Evolutionary conservation across 2,329 filamentous ascomycete genomes (phyloP), one percentile per base, ranked within the genome.

Genomic region (Ceratocystiopsis minuta): DNA sequence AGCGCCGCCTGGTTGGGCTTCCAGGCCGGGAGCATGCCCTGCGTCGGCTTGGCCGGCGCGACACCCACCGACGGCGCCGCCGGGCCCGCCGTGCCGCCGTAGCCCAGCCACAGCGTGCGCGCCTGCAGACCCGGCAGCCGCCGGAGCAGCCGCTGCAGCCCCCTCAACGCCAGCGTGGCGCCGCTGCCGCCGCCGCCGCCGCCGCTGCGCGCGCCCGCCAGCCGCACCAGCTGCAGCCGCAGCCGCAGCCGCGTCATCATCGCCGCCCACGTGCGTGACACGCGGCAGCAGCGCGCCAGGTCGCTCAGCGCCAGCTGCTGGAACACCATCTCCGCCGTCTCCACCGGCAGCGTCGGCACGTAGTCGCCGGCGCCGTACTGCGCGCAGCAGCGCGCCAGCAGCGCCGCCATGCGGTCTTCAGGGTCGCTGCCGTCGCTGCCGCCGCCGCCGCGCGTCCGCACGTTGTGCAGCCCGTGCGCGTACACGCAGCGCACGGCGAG

Each of bases 401-500:
- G 37, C 4, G 28, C 35, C 16, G 35, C 16, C n/a, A 42, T 12
- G 9, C 11, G 11, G 18, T 13, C 14, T 2, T 7, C 15, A 9
- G 17, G 16, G 16, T 44, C 34, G 41, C n/a, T n/a, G n/a, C n/a
- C n/a, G n/a, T n/a, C n/a, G n/a, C n/a, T n/a, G n/a, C n/a, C n/a
- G n/a, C n/a, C n/a, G n/a, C n/a, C n/a, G n/a, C 45, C 47, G 34
- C 44, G 3, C 12, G 11, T 12, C 13, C 34, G 12, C 11, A 49
- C 47, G 7, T 46, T 48, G 40, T 49, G 40, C 35, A 45, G 13
- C 13, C 48, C 48, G 14, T 50, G 48, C 1, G 18, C 36, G 43
- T 47, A 50, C 18, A 50, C 12, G 16, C 48, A 50, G 20, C 47
- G 47, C 2, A 44, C 46, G 3, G 18, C 40, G 13, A 47, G 46